Evolutionary conservation across 345 rosid genomes (phyloP).

Genomic region (Limnanthes douglasii): DNA sequence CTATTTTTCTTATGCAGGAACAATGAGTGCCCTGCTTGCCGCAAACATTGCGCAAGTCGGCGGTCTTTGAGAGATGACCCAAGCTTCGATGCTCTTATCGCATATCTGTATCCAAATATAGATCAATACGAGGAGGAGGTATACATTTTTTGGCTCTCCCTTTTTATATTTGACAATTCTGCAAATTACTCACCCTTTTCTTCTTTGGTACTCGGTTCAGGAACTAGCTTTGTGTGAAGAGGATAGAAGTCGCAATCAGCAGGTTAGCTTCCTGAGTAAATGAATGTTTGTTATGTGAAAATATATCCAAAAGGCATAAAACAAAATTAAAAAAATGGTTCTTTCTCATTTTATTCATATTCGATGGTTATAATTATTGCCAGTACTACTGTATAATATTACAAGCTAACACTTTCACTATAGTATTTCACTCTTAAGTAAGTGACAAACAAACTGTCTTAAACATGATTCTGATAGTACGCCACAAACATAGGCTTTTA

Average conservation of each 20-base stretch:
- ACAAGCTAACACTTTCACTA: neutral
- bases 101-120: slow-evolving; percentile 65
- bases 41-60: slow-evolving; percentile 94
- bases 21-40: slow-evolving; percentile 96
- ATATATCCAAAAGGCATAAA: no score
- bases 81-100: slow-evolving; percentile 74
- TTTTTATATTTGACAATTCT: slow-evolving; percentile 7
- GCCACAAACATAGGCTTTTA: no score
- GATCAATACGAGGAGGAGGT: slow-evolving; percentile 80
- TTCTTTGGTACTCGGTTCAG: slow-evolving; percentile 37
- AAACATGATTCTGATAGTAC: no score
- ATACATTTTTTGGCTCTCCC: slow-evolving; percentile 1
- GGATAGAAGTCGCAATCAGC: slow-evolving; percentile 72
- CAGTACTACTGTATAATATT: slow-evolving; percentile 2
- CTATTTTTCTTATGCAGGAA: slow-evolving; percentile 57
- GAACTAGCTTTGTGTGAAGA: slow-evolving; percentile 80
- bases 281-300: no score
- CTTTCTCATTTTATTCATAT: no score
- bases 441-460: slow-evolving; percentile 1
- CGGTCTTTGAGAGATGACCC: slow-evolving; percentile 97
- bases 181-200: slow-evolving; percentile 6
- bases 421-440: slow-evolving; percentile 1
- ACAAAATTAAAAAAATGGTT: no score
- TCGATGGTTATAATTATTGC: no score
- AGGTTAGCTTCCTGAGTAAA: slow-evolving; percentile 31